Evolutionary conservation across 2,329 filamentous ascomycete genomes (phyloP).

Genomic region (Beauveria caledonica): DNA sequence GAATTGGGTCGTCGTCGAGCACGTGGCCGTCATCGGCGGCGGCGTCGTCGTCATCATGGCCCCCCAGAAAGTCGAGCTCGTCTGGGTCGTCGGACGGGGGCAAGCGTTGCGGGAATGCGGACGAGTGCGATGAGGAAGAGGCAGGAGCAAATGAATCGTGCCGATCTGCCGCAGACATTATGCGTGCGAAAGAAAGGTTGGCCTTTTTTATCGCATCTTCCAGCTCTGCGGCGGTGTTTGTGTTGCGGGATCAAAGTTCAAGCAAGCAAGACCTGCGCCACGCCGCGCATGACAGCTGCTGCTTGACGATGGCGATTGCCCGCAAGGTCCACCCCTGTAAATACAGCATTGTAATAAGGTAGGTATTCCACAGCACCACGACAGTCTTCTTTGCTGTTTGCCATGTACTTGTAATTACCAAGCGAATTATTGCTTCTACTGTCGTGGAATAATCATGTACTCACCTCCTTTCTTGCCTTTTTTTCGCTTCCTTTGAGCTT

Average conservation of each 20-base stretch:
- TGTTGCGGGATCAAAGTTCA: not conserved
- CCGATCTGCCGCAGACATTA: conserved; percentile 32
- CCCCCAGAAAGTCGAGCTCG: conserved; percentile 37
- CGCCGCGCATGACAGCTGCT: not conserved
- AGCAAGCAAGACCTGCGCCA: conserved; percentile 5
- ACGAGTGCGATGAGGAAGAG: conserved; percentile 27
- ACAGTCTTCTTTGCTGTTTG: not conserved
- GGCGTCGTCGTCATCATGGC: conserved; percentile 30
- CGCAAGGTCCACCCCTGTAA: not conserved
- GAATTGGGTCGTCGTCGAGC: conserved; percentile 48
- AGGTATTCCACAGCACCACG: not conserved
- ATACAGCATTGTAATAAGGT: no score
- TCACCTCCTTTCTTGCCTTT: no score
- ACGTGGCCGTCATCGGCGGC: conserved; percentile 26
- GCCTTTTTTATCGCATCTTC: conserved; percentile 28
- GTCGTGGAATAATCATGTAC: not conserved
- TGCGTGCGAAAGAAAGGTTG: conserved; percentile 19
- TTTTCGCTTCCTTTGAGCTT: no score
- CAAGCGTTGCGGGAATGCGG: conserved; percentile 14
- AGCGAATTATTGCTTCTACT: not conserved
- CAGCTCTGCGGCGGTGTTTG: conserved; percentile 12
- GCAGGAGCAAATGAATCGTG: conserved; percentile 28
- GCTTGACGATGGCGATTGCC: conserved; percentile 6
- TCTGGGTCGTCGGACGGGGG: conserved; percentile 32
- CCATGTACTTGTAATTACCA: not conserved